These are phyloP conservation scores for Hirsutella thompsonii DNA, from an alignment of 2,329 filamentous ascomycete species.

Conservation along the genomic window DNA sequence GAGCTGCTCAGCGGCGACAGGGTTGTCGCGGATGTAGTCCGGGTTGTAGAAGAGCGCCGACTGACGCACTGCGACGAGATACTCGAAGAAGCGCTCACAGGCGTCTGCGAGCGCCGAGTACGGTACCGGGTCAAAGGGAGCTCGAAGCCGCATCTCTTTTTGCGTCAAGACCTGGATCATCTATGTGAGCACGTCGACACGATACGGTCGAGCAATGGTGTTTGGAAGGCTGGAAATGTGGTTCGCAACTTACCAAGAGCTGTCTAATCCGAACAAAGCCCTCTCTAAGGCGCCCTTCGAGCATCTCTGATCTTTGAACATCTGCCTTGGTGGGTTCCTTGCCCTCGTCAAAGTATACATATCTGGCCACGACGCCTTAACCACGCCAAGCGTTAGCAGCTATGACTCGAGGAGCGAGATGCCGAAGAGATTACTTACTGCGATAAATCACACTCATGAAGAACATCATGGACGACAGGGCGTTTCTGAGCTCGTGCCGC, in stretches of 20 bases:
- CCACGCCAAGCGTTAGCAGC: not conserved
- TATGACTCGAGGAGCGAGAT: not conserved
- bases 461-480: slow-evolving; percentile 42
- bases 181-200: not conserved
- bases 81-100: slow-evolving; percentile 46
- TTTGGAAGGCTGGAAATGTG: too few relatives aligned
- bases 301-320: slow-evolving; percentile 39
- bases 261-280: slow-evolving; percentile 45
- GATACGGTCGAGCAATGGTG: too few relatives aligned
- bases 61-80: slow-evolving; percentile 43
- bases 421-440: slow-evolving; percentile 16
- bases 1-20: slow-evolving; percentile 33
- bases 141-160: slow-evolving; percentile 45
- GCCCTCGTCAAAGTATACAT: slow-evolving; percentile 45
- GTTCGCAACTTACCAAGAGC: slow-evolving; percentile 30
- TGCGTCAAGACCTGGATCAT: slow-evolving; percentile 31
- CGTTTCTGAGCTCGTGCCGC: slow-evolving; percentile 42
- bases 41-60: slow-evolving; percentile 45
- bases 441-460: slow-evolving; percentile 45
- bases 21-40: slow-evolving; percentile 34
- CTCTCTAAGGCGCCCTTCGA: slow-evolving; percentile 46
- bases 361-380: slow-evolving; percentile 40
- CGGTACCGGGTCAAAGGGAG: slow-evolving; percentile 41
- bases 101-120: slow-evolving; percentile 42
- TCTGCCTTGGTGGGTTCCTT: slow-evolving; percentile 37